Evolutionary conservation across 192 early-diverging fungal genomes (phyloP).

Genomic region (Coemansia sp.): DNA sequence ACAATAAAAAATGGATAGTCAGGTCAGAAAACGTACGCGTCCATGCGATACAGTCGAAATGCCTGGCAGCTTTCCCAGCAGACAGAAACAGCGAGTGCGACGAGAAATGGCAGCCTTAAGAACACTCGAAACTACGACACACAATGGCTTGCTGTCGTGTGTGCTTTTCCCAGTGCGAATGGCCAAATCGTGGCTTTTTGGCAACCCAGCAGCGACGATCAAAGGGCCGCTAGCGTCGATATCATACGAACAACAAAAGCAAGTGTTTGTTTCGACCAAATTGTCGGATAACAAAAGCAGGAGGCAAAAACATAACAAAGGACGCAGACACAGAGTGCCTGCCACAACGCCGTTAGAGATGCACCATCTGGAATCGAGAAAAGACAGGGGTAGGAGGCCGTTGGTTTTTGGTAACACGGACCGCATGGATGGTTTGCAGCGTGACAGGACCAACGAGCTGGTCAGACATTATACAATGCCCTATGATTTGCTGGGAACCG

Average conservation of each 20-base stretch:
- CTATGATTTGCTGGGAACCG: background rate
- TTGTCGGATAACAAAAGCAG: no score
- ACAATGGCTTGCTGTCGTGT: conserved; percentile 16
- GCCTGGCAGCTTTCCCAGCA: conserved; percentile 35
- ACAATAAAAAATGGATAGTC: background rate
- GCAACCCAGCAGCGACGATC: background rate
- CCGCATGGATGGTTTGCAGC: background rate
- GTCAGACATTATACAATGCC: conserved; percentile 38
- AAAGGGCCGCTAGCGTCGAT: background rate
- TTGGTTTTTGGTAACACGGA: background rate
- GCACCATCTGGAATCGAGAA: background rate
- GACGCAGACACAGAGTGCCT: background rate
- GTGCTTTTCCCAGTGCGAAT: conserved; percentile 25
- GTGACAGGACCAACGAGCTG: conserved; percentile 24
- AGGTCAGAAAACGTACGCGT: conserved; percentile 28
- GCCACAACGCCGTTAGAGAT: background rate
- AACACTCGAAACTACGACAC: background rate
- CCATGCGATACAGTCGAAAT: conserved; percentile 20
- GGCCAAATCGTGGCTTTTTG: conserved; percentile 32
- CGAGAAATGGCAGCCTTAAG: conserved; percentile 2
- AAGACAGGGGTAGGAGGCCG: background rate
- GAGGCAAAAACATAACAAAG: no score
- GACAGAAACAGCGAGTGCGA: conserved; percentile 11
- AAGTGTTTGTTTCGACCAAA: background rate
- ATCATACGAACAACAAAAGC: background rate